Base-by-base conservation (phyloP, 2,329 filamentous ascomycete genomes). In the Colletotrichum graminicola region DNA sequence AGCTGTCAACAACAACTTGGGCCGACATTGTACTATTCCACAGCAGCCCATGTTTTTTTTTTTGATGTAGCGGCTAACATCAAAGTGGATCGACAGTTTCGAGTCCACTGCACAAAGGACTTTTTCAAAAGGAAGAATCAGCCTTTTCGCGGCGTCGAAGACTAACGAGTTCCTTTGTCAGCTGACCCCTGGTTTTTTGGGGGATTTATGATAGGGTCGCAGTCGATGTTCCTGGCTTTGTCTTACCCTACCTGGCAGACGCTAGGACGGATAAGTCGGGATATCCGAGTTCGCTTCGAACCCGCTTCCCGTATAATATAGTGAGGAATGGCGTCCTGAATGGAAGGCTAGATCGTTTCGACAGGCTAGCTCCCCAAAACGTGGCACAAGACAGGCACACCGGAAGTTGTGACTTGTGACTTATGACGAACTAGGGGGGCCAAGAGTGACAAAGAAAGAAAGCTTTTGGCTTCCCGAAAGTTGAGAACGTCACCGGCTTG, bases 231-330 rank as follows among this genome's bases (percentile, higher is more conserved):
- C 34, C 10, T 43, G 43, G 60, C 66, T 68, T 68, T 65, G 43
- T 65, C 39, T 29, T n/a, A 43, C 11, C 26, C 57, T 18, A 18
- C 41, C 34, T 18, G 10, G 18, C 60, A 39, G 34, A 66, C 55
- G 23, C 63, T 52, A 62, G 47, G 43, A 14, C 64, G 57, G 64
- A 59, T 66, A 51, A 65, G 18, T 34, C 62, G 62, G 62, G 7
- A 56, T 64, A 49, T 32, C 14, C 36, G n/a, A 23, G 1, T 32
- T 11, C 49, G 36, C 36, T 64, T 55, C 34, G 61, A 43, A 29
- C 49, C 14, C 23, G 5, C 21, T 23, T 45, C 18, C 29, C 10
- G 5, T 29, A 16, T 29, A 10, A 2, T n/a, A 18, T 12, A 6
- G 34, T 7, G 26, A 26, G 34, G 5, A 18, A n/a, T 21, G 29